phyloP scores from a whole-genome alignment of 2,329 filamentous ascomycete genomes.

The Pseudocercospora vitis region DNA sequence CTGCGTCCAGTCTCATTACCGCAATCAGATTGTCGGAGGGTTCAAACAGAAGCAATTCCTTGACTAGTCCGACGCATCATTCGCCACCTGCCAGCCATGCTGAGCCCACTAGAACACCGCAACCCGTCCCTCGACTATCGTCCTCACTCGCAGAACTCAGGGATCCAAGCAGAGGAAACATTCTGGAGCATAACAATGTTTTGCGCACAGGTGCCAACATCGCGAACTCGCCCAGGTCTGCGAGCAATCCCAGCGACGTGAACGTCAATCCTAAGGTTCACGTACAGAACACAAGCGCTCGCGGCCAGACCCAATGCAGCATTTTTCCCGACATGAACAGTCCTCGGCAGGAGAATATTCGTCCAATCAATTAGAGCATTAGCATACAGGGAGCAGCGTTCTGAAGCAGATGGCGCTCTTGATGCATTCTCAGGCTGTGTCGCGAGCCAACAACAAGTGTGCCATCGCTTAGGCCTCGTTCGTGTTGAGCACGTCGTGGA shows the following conservation, averaged over 20 bases:
- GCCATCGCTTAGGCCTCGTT: too few relatives aligned
- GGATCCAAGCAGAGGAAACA: slow-evolving; percentile 19
- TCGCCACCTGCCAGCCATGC: slow-evolving; percentile 22
- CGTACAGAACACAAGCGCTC: background rate
- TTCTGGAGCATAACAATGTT: slow-evolving; percentile 27
- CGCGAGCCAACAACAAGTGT: too few relatives aligned
- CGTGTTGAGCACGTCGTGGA: too few relatives aligned
- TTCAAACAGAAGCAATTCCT: slow-evolving; percentile 28
- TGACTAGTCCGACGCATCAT: slow-evolving; percentile 31
- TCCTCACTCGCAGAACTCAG: slow-evolving; percentile 4
- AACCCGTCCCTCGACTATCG: background rate
- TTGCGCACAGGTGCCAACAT: slow-evolving; percentile 15
- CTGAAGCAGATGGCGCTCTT: background rate
- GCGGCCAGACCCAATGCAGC: slow-evolving; percentile 5
- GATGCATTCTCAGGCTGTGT: background rate
- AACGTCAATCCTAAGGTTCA: background rate
- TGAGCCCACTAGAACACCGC: slow-evolving; percentile 13
- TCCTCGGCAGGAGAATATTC: slow-evolving; percentile 11
- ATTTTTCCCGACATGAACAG: background rate
- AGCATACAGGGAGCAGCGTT: background rate
- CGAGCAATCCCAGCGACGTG: background rate
- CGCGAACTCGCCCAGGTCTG: background rate
- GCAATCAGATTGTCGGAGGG: slow-evolving; percentile 29
- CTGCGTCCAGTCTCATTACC: slow-evolving; percentile 41
- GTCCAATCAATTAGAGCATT: background rate